A percentile compares a stretch with the other conserved stretches of the same genome.
These are phyloP conservation scores for Syzygium aromaticum DNA, from an alignment of 345 rosid species.

Conservation along the genomic window DNA sequence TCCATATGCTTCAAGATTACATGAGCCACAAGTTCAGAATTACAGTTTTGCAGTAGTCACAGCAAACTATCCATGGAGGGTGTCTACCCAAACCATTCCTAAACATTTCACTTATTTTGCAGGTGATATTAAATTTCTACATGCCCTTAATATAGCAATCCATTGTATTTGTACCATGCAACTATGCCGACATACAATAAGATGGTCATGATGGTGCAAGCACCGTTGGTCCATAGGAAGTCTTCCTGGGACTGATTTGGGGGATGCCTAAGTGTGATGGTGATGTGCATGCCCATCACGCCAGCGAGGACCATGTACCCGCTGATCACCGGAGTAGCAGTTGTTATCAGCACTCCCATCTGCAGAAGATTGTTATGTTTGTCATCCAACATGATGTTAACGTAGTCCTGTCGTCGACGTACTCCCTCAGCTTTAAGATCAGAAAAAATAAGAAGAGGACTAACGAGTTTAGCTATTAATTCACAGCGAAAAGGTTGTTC, in stretches of 20 bases:
- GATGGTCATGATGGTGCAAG: neutral
- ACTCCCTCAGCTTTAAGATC: conserved; percentile 27
- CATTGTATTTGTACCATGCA: neutral
- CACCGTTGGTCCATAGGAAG: neutral
- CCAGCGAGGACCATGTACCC: conserved; percentile 50
- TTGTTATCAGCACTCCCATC: conserved; percentile 40
- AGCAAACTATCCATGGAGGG: neutral
- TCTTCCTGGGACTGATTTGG: neutral
- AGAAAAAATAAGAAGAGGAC: neutral
- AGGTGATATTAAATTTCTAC: neutral
- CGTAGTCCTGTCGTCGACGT: conserved; percentile 32
- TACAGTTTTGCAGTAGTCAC: neutral
- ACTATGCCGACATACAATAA: neutral
- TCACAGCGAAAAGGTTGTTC: neutral
- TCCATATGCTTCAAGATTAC: neutral
- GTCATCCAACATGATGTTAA: conserved; percentile 20
- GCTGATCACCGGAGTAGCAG: conserved; percentile 65
- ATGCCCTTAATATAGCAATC: neutral
- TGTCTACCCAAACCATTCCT: neutral
- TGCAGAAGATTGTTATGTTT: neutral
- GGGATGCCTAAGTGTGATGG: conserved; percentile 4
- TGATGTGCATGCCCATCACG: conserved; percentile 62
- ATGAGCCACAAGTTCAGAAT: neutral
- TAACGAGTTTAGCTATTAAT: neutral
- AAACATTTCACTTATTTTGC: neutral